Conservation (phyloP, 306 rosid species). For the Castanea crenata region DNA sequence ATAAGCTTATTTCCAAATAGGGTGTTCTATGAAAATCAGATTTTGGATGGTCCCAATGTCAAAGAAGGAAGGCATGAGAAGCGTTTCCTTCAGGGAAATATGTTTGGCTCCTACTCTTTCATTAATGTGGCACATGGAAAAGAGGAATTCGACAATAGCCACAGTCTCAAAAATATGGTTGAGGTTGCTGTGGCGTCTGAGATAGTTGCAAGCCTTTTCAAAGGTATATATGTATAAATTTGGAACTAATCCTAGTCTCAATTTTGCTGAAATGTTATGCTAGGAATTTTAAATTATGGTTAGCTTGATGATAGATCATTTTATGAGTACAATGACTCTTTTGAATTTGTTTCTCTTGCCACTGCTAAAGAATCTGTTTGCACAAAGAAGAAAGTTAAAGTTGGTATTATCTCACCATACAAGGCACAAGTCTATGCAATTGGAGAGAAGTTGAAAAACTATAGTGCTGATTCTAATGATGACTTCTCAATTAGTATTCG, state of each 20-base stretch:
- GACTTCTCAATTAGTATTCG: conserved; percentile 27
- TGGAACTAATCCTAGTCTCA: too few relatives aligned
- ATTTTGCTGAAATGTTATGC: too few relatives aligned
- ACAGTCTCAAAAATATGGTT: conserved; percentile 1
- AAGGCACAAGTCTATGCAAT: conserved; percentile 30
- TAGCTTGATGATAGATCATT: background rate
- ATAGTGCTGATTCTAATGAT: background rate
- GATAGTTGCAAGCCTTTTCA: conserved; percentile 30
- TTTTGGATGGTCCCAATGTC: conserved; percentile 27
- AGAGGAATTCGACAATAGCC: background rate
- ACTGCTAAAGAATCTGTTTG: background rate
- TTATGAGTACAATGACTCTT: background rate
- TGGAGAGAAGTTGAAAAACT: too few relatives aligned
- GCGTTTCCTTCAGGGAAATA: conserved; percentile 20
- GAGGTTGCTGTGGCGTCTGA: conserved; percentile 18
- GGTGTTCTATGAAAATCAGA: conserved; percentile 24
- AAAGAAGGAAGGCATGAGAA: conserved; percentile 8
- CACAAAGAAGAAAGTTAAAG: conserved; percentile 23
- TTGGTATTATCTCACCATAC: conserved; percentile 45
- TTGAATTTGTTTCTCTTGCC: background rate
- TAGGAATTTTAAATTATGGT: background rate
- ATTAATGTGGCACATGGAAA: conserved; percentile 14
- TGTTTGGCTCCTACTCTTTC: conserved; percentile 30
- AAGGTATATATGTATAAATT: conserved; percentile 14
- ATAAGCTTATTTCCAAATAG: background rate